These are phyloP conservation scores for Rubia peregrina DNA, from an alignment of 305 asterid genomes.

Conservation along the genomic window DNA sequence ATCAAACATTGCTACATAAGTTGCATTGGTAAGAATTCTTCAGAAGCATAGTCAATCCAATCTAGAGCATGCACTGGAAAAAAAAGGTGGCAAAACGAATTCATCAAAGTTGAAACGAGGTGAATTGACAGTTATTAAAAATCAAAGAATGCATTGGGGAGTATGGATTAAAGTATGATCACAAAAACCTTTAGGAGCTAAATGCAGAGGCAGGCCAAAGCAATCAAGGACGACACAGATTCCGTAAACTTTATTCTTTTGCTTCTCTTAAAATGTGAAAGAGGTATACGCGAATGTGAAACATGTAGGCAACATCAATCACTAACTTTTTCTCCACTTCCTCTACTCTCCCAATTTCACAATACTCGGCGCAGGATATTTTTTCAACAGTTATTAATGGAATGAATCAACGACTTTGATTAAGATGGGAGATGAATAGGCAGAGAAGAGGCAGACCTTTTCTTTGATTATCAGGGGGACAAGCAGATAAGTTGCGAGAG, in stretches of 20 bases:
- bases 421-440: no score
- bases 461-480: no score
- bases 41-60: not conserved
- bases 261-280: no score
- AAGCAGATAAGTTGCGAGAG: no score
- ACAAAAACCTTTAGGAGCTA: not conserved
- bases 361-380: no score
- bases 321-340: no score
- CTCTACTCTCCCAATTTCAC: no score
- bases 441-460: no score
- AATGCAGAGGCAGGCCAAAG: slow-evolving; percentile 10
- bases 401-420: no score
- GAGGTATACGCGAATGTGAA: no score
- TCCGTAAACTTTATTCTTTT: not conserved
- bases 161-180: not conserved
- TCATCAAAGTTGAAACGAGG: not conserved
- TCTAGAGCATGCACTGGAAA: not conserved
- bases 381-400: no score
- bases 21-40: not conserved
- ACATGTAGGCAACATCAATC: no score
- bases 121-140: not conserved
- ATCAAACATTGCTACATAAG: not conserved
- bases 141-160: not conserved
- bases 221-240: slow-evolving; percentile 4
- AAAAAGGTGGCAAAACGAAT: not conserved